A percentile compares a stretch with the other conserved stretches of the same genome.
phyloP scores from a whole-genome alignment of 1,284 basidiomycete species.

The Ustilago sp. region DNA sequence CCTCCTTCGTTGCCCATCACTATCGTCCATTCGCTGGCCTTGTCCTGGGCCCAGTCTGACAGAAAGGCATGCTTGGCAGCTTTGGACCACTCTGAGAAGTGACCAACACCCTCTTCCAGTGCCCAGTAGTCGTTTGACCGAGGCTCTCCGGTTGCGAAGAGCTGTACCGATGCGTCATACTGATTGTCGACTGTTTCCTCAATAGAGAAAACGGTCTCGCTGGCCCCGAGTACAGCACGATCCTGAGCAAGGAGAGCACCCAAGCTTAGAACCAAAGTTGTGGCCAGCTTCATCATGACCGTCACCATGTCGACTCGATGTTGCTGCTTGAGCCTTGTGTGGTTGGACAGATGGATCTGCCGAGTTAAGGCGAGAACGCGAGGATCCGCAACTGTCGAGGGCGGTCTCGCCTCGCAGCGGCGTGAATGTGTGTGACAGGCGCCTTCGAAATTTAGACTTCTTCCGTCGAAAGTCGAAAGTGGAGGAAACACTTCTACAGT shows the following conservation, averaged over 20 bases:
- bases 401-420: not conserved
- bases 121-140: constrained; percentile 41
- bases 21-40: constrained; percentile 66
- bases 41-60: constrained; percentile 54
- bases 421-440: constrained; percentile 10
- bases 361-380: no score
- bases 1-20: constrained; percentile 70
- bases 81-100: constrained; percentile 68
- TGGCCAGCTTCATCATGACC: not conserved
- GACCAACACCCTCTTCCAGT: constrained; percentile 60
- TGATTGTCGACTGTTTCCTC: not conserved
- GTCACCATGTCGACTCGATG: not conserved
- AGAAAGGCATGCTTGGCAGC: constrained; percentile 65
- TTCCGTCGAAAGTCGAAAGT: not conserved
- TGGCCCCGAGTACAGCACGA: constrained; percentile 13
- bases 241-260: constrained; percentile 5
- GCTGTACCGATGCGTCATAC: not conserved
- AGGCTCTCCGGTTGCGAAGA: constrained; percentile 5
- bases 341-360: no score
- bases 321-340: not conserved
- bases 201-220: constrained; percentile 19
- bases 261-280: not conserved
- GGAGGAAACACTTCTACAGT: not conserved
- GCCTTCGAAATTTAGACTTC: not conserved
- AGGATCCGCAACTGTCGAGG: no score